Conservation (phyloP, 192 early-diverging fungal genomes). For the Geosiphon pyriformis region DNA sequence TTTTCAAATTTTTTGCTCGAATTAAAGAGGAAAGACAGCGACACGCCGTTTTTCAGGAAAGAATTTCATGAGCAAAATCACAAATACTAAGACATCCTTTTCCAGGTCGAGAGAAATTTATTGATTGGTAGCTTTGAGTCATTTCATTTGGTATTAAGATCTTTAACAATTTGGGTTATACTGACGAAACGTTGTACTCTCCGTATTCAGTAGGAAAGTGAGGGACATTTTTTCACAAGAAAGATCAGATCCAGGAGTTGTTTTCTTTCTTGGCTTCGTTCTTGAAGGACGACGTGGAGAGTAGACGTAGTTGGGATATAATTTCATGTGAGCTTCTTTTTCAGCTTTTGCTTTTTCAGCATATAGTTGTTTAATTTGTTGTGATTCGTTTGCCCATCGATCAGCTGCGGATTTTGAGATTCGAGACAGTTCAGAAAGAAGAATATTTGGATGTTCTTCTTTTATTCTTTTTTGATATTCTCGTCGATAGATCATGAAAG, state of each 20-base stretch:
- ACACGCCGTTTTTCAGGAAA: too few relatives aligned
- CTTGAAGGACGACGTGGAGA: slow-evolving; percentile 14
- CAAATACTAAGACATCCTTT: too few relatives aligned
- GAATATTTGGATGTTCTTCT: slow-evolving; percentile 23
- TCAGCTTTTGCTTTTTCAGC: slow-evolving; percentile 13
- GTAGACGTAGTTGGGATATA: slow-evolving; percentile 22
- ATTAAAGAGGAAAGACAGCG: too few relatives aligned
- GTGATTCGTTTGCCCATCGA: slow-evolving; percentile 16
- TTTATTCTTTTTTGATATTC: slow-evolving; percentile 23
- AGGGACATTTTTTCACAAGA: slow-evolving; percentile 21
- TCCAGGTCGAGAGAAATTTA: too few relatives aligned
- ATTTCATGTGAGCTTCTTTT: slow-evolving; percentile 21
- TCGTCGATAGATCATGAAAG: slow-evolving; percentile 24
- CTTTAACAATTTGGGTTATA: slow-evolving; percentile 3
- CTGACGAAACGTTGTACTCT: slow-evolving; percentile 2
- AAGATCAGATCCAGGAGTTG: background rate
- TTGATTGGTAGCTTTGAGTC: too few relatives aligned
- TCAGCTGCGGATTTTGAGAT: slow-evolving; percentile 14
- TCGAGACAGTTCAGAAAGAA: slow-evolving; percentile 19
- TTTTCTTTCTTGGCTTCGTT: slow-evolving; percentile 16
- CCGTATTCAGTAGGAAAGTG: slow-evolving; percentile 14
- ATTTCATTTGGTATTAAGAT: too few relatives aligned
- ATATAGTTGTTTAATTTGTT: slow-evolving; percentile 10
- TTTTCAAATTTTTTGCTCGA: too few relatives aligned
- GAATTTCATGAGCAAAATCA: too few relatives aligned